Percentiles rank a stretch among this genome's conserved stretches.
Evolutionary conservation across 371 early-diverging fungal genomes (phyloP).

Genomic region (Mortierella sp.): DNA sequence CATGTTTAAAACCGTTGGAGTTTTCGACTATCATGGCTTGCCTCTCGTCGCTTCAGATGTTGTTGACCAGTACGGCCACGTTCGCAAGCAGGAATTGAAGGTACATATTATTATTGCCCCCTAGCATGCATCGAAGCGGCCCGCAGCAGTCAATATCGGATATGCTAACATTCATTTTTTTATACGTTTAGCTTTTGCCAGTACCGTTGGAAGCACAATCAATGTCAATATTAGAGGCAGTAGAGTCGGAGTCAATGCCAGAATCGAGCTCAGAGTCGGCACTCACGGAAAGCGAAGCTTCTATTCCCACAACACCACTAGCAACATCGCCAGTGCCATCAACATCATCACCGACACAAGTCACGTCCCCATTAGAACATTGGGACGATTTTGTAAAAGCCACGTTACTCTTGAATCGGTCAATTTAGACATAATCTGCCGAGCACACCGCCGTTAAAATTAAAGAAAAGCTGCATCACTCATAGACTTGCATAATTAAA

Average conservation of each 20-base stretch:
- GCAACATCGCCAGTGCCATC: background rate
- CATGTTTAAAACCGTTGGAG: constrained; percentile 29
- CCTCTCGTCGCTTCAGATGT: constrained; percentile 40
- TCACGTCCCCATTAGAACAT: constrained; percentile 6
- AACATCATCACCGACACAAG: constrained; percentile 2
- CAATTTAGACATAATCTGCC: background rate
- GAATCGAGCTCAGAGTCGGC: background rate
- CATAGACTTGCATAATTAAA: background rate
- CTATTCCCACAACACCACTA: background rate
- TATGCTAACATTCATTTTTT: background rate
- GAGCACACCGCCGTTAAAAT: background rate
- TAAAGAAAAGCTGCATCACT: constrained; percentile 3
- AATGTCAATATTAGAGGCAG: background rate
- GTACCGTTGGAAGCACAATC: background rate
- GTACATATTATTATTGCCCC: constrained; percentile 2
- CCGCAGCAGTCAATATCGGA: background rate
- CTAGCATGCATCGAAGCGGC: background rate
- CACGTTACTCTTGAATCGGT: constrained; percentile 8
- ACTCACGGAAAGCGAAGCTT: background rate
- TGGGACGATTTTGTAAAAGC: constrained; percentile 21
- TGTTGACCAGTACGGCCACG: constrained; percentile 30
- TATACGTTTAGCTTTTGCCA: constrained; percentile 15
- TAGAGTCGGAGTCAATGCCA: background rate
- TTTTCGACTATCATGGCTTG: constrained; percentile 32
- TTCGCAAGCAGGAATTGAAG: constrained; percentile 47